phyloP scores from a whole-genome alignment of 2,329 filamentous ascomycete species.

The Ceratocystis eucalypticola region DNA sequence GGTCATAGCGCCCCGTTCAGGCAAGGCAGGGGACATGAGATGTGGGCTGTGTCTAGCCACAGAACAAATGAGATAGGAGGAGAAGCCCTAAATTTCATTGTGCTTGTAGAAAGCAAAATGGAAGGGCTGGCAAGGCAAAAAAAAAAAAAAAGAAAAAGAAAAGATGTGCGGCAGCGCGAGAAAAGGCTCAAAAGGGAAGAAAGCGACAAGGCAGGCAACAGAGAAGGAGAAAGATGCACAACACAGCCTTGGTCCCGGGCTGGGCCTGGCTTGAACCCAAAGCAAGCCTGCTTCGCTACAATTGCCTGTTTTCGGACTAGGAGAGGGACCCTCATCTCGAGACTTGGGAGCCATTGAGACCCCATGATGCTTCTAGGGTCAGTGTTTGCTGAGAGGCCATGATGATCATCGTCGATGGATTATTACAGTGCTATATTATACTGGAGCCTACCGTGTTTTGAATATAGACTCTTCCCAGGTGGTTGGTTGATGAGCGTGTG shows the following conservation, averaged over 20 bases:
- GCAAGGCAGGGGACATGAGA: background rate
- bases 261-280: background rate
- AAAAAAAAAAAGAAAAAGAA: background rate
- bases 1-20: background rate
- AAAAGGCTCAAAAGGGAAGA: background rate
- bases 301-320: background rate
- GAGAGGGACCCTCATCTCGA: background rate
- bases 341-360: background rate
- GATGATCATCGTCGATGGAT: background rate
- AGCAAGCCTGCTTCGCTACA: background rate
- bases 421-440: background rate
- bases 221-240: background rate
- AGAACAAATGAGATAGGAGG: background rate
- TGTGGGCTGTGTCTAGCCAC: background rate
- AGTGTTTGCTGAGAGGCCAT: background rate
- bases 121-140: background rate
- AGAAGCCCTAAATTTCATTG: background rate
- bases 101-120: background rate
- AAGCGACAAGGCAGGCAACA: background rate
- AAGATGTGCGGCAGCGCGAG: background rate
- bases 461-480: no score
- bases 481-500: background rate
- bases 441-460: no score
- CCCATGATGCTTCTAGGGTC: background rate
- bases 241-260: background rate